Evolutionary conservation across 2,329 filamentous ascomycete species (phyloP), one percentile per base, ranked within the genome.

Genomic region (Aspergillus sp.): DNA sequence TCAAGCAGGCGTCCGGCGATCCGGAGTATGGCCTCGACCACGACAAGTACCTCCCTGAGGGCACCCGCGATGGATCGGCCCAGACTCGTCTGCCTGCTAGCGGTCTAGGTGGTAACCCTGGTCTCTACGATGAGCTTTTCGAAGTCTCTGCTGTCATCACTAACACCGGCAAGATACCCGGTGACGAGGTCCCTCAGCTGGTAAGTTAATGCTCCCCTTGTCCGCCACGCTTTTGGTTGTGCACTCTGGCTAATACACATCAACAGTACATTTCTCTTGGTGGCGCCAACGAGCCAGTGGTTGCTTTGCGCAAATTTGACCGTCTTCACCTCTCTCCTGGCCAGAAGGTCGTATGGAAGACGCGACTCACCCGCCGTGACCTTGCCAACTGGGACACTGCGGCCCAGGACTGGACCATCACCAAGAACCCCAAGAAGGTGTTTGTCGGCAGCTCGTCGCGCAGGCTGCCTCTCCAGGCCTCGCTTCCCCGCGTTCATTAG

Each of bases 311-410:
- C 51, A 83, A 83, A 40, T 97, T 96, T 59, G 86, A 94, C 48
- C 80, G 88, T 41, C 67, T 95, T 48, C 76, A 74, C 43, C 82
- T 96, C 52, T 73, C 78, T 3, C 77, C 87, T 0, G 88, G 87
- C n/a, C 65, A 80, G 65, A 80, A 76, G 44, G 74, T 72, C 3
- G 79, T 75, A 2, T 94, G 93, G 72, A 74, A 66, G 1, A 82
- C 80, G 0, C 77, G 82, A 10, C 68, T 96, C 46, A 89, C 82
- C 4, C 78, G 90, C 35, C 81, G 88, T 47, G 91, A 96, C 61
- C 56, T 96, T 47, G 88, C 84, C 63, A 93, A 89, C 71, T 96
- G 91, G 90, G 87, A 95, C 56, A 72, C 79, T 1, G 74, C 62
- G 1, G 64, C 70, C n/a, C 90, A 96, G 74, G 83, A 96, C 73